Evolutionary conservation across 2,329 filamentous ascomycete species (phyloP).

Genomic region (Cryoendolithus antarcticus): DNA sequence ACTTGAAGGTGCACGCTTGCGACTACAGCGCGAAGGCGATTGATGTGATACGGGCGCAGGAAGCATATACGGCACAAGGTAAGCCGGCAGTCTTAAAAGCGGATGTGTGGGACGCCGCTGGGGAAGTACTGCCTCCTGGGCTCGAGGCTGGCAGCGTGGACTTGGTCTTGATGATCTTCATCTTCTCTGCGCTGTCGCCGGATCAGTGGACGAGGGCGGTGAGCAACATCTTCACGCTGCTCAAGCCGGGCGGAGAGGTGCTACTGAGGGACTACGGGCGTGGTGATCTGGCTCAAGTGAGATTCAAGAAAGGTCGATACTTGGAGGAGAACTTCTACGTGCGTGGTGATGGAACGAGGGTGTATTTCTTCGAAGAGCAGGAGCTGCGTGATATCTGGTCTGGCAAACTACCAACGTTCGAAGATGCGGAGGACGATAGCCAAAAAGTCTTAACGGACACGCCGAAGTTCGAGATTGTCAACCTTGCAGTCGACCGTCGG

Average conservation of each 20-base stretch:
- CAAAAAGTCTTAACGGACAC: slow-evolving; percentile 6
- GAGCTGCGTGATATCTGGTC: slow-evolving; percentile 73
- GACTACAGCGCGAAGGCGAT: slow-evolving; percentile 95
- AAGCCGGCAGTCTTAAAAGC: slow-evolving; percentile 54
- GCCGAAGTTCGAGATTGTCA: slow-evolving; percentile 51
- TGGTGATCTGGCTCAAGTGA: slow-evolving; percentile 88
- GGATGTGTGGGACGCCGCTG: slow-evolving; percentile 87
- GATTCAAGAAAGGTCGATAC: slow-evolving; percentile 91
- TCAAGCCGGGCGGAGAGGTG: slow-evolving; percentile 88
- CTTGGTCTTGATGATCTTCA: slow-evolving; percentile 88
- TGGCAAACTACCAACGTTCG: slow-evolving; percentile 20
- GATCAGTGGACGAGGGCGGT: slow-evolving; percentile 74
- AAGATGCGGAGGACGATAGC: slow-evolving; percentile 12
- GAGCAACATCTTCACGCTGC: slow-evolving; percentile 63
- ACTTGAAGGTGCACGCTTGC: slow-evolving; percentile 78
- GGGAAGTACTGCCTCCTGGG: slow-evolving; percentile 57
- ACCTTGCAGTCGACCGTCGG: slow-evolving; percentile 74
- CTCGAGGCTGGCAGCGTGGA: slow-evolving; percentile 69
- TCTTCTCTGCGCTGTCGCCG: slow-evolving; percentile 85
- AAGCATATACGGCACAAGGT: slow-evolving; percentile 52
- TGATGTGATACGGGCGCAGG: slow-evolving; percentile 74
- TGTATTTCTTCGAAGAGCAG: slow-evolving; percentile 91
- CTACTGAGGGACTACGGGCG: slow-evolving; percentile 94
- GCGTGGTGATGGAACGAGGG: slow-evolving; percentile 83
- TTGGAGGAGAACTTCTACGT: slow-evolving; percentile 97